Evolutionary conservation across 306 rosid genomes (phyloP).

Genomic region (Abrus precatorius): DNA sequence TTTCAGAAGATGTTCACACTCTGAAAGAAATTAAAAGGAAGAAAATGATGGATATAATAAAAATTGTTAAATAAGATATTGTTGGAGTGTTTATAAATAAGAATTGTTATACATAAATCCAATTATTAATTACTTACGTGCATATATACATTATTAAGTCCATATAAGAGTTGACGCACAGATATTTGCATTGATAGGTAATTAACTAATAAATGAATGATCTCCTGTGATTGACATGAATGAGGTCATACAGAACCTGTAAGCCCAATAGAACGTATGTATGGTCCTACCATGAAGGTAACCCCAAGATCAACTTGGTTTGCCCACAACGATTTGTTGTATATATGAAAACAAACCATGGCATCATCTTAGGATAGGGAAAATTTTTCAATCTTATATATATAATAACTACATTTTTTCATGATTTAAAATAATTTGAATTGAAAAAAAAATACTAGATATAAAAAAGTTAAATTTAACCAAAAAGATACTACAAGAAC

Average conservation of each 20-base stretch:
- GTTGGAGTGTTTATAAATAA: too few species aligned
- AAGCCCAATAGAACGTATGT: too few species aligned
- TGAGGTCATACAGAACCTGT: constrained; percentile 12
- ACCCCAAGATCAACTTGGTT: neutral
- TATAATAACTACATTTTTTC: neutral
- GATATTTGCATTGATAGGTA: constrained; percentile 2
- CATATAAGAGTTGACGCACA: neutral
- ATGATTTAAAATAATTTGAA: neutral
- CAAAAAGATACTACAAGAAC: too few species aligned
- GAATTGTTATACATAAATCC: neutral
- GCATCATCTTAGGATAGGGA: neutral
- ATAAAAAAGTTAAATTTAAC: neutral
- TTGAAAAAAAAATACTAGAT: neutral
- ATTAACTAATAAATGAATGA: neutral
- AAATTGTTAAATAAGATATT: too few species aligned
- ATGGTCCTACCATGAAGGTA: constrained; percentile 29
- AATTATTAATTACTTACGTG: neutral
- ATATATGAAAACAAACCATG: neutral
- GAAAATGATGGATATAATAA: too few species aligned
- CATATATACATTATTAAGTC: neutral
- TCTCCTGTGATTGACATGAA: neutral
- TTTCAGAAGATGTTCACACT: too few species aligned
- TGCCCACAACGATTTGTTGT: neutral
- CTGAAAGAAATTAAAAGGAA: too few species aligned
- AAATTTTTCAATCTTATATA: neutral